phyloP scores from a whole-genome alignment of 1,284 basidiomycete species.

The Trichosporon coremiiforme region DNA sequence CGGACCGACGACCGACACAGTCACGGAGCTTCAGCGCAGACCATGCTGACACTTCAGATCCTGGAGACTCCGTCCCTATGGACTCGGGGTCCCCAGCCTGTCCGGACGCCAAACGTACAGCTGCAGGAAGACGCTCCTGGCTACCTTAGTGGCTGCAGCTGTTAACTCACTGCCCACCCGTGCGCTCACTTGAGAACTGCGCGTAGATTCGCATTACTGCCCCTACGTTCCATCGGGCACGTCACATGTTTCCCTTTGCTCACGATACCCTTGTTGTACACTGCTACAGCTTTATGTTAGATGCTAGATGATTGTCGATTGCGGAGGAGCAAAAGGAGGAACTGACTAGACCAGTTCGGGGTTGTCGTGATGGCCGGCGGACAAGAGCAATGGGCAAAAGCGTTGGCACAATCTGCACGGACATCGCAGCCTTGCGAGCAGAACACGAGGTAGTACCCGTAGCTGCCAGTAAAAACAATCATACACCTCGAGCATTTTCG shows the following conservation, averaged over 20 bases:
- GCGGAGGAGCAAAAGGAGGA: no score
- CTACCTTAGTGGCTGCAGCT: conserved; percentile 29
- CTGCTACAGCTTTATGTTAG: conserved; percentile 9
- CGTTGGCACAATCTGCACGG: no score
- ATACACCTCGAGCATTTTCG: background rate
- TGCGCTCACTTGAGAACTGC: background rate
- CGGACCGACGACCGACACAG: no score
- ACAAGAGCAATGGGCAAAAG: no score
- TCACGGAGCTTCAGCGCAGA: no score
- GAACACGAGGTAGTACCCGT: background rate
- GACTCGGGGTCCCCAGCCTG: conserved; percentile 33
- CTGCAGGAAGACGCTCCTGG: conserved; percentile 30
- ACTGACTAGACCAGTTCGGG: no score
- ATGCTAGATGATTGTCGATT: background rate
- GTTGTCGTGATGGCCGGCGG: no score
- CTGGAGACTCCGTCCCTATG: conserved; percentile 55
- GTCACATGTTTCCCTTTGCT: background rate
- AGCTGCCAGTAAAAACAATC: background rate
- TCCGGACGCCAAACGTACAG: conserved; percentile 23
- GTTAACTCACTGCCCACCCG: background rate
- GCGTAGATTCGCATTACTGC: background rate
- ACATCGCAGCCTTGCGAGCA: no score
- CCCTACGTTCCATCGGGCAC: background rate
- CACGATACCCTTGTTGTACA: conserved; percentile 14
- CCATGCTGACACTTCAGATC: conserved; percentile 42